These are phyloP conservation scores for Penicillium frequentans DNA, from an alignment of 2,329 filamentous ascomycete species.

Conservation along the genomic window DNA sequence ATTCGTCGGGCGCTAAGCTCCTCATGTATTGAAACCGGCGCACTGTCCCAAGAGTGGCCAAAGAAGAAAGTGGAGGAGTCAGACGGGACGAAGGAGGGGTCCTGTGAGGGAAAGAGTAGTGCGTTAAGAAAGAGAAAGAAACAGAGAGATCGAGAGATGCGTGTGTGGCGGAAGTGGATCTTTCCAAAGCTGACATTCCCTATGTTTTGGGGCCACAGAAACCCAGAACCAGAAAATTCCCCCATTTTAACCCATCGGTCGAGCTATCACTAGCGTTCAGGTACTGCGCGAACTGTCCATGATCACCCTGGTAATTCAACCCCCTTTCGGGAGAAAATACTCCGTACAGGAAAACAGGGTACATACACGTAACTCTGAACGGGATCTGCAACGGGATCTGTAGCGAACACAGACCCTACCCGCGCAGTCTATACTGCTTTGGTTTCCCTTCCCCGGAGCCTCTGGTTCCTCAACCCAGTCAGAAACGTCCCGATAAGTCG, in stretches of 20 bases:
- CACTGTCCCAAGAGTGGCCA: constrained; percentile 1
- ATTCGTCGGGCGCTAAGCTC: constrained; percentile 1
- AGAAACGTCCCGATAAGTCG: not conserved
- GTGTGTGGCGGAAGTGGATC: constrained; percentile 19
- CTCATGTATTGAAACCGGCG: constrained; percentile 4
- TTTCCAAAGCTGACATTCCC: constrained; percentile 13
- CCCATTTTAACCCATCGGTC: not conserved
- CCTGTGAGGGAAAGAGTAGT: not conserved
- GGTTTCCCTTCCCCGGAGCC: constrained; percentile 6
- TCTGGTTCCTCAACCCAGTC: not conserved
- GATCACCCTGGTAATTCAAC: not conserved
- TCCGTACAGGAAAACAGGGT: not conserved
- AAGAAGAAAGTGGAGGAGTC: constrained; percentile 11
- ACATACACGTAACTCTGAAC: not conserved
- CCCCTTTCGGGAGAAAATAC: not conserved
- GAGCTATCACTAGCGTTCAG: constrained; percentile 7
- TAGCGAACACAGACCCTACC: not conserved
- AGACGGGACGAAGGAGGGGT: not conserved
- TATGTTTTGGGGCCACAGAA: not conserved
- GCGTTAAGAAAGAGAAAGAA: not conserved
- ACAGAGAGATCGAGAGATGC: constrained; percentile 7
- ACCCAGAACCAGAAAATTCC: not conserved
- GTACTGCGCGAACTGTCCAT: not conserved
- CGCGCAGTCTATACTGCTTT: constrained; percentile 3
- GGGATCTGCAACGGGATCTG: too few species aligned